Conservation (phyloP, 2,329 filamentous ascomycete species). For the Rutstroemia sp. region DNA sequence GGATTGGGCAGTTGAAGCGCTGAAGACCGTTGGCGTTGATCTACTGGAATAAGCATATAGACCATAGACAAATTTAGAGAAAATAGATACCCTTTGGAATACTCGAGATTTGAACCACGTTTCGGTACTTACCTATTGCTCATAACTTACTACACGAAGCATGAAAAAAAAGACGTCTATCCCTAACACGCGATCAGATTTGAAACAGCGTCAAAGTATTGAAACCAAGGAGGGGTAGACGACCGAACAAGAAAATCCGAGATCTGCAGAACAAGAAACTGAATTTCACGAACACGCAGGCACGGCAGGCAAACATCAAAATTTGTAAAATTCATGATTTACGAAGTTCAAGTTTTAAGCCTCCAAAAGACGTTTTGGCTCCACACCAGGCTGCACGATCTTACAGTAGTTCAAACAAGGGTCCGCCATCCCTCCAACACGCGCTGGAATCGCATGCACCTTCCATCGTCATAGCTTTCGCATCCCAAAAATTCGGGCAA, state of each 20-base stretch:
- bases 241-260: too few relatives aligned
- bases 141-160: too few relatives aligned
- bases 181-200: not conserved
- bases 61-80: not conserved
- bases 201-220: too few relatives aligned
- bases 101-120: not conserved
- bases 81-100: constrained; percentile 7
- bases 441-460: not conserved
- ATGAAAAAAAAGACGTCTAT: not conserved
- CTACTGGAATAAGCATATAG: constrained; percentile 35
- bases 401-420: not conserved
- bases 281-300: too few relatives aligned
- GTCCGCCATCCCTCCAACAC: not conserved
- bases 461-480: constrained; percentile 7
- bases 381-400: not conserved
- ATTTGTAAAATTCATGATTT: too few relatives aligned
- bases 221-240: too few relatives aligned
- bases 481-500: not conserved
- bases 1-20: constrained; percentile 73
- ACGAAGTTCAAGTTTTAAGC: too few relatives aligned
- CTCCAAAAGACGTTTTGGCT: not conserved
- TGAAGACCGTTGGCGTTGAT: constrained; percentile 75
- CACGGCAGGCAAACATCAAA: too few relatives aligned
- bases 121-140: not conserved
- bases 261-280: too few relatives aligned